phyloP scores from a whole-genome alignment of 306 rosid species.

The Clitoria ternatea region DNA sequence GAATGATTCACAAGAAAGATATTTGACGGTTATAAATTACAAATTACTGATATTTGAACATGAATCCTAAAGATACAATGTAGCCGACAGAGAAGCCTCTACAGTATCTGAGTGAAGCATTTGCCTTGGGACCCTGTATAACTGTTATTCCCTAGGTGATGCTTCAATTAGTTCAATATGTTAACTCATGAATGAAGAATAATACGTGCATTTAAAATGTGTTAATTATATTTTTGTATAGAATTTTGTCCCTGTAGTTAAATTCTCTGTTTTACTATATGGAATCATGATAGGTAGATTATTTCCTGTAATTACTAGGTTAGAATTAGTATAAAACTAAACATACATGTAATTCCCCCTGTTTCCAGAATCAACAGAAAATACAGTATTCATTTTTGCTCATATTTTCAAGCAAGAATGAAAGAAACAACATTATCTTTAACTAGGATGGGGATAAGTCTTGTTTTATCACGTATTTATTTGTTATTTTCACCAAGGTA shows the following conservation, averaged over 20 bases:
- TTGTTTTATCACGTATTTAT: neutral
- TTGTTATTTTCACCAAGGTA: neutral
- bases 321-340: too few relatives aligned
- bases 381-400: too few relatives aligned
- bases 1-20: neutral
- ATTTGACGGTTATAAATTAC: neutral
- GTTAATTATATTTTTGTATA: too few relatives aligned
- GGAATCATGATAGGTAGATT: too few relatives aligned
- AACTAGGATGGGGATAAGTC: neutral
- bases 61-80: constrained; percentile 3
- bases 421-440: neutral
- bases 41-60: neutral
- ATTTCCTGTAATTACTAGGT: too few relatives aligned
- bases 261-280: too few relatives aligned
- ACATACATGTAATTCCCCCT: too few relatives aligned
- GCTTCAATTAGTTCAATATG: neutral
- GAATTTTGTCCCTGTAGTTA: too few relatives aligned
- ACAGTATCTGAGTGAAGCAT: neutral
- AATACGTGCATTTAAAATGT: too few relatives aligned
- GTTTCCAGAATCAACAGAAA: too few relatives aligned
- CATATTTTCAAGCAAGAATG: too few relatives aligned
- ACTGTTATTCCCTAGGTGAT: neutral
- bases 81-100: neutral
- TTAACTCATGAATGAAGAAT: neutral
- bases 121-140: neutral